Evolutionary conservation across 352 stramenopile genomes (phyloP).

Genomic region (Pythium apleroticum): DNA sequence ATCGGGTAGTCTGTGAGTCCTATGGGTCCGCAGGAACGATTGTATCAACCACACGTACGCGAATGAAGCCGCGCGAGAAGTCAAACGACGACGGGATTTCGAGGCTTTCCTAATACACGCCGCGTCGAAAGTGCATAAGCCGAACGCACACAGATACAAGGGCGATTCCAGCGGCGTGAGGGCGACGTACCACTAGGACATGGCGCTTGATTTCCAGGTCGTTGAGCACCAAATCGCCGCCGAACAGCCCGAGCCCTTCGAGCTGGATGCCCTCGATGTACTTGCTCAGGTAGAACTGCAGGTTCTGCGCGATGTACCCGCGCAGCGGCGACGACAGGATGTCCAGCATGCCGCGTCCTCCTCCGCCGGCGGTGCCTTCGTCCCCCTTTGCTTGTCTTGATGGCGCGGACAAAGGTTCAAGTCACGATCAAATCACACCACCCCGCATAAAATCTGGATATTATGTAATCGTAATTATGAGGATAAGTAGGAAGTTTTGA

Average conservation of each 20-base stretch:
- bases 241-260: constrained; percentile 82
- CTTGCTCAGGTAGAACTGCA: constrained; percentile 89
- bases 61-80: constrained; percentile 85
- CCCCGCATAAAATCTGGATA: background rate
- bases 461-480: background rate
- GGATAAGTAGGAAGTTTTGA: no score
- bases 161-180: constrained; percentile 13
- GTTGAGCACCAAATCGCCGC: constrained; percentile 84
- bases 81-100: constrained; percentile 88
- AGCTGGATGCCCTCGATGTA: constrained; percentile 90
- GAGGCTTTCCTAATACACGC: constrained; percentile 55
- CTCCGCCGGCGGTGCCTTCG: background rate
- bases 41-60: constrained; percentile 35
- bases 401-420: background rate
- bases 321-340: constrained; percentile 82
- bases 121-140: background rate
- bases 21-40: no score
- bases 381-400: background rate
- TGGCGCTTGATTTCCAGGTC: constrained; percentile 89
- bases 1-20: background rate
- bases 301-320: constrained; percentile 84
- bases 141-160: background rate
- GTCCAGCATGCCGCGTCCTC: constrained; percentile 61
- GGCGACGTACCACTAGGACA: constrained; percentile 43
- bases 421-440: background rate